Evolutionary conservation across 352 stramenopile genomes (phyloP).

Genomic region (Phytophthora crassamura): DNA sequence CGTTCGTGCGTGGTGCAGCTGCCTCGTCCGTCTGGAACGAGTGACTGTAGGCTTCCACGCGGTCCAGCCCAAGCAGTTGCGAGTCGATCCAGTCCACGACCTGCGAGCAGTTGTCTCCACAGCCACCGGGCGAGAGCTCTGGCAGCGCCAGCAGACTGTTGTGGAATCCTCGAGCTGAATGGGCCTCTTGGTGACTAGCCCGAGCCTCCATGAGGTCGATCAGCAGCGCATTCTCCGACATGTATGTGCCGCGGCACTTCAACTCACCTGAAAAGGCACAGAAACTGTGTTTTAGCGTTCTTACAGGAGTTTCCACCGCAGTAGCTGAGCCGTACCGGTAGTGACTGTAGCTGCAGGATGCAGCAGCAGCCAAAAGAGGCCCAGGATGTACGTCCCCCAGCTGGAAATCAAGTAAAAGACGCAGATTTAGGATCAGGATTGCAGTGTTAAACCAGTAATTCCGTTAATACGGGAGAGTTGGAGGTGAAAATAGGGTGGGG

Average conservation of each 20-base stretch:
- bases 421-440: background rate
- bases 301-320: background rate
- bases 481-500: background rate
- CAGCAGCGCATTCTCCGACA: constrained; percentile 90
- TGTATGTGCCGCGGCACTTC: constrained; percentile 88
- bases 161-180: constrained; percentile 42
- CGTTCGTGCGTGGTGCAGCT: constrained; percentile 51
- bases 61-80: constrained; percentile 56
- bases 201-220: constrained; percentile 74
- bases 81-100: constrained; percentile 70
- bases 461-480: background rate
- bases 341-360: constrained; percentile 82
- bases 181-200: constrained; percentile 46
- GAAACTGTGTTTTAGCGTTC: background rate
- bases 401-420: constrained; percentile 31
- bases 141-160: constrained; percentile 45
- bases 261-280: constrained; percentile 50
- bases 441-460: background rate
- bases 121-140: constrained; percentile 41
- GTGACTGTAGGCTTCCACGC: constrained; percentile 69
- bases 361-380: constrained; percentile 78
- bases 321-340: constrained; percentile 44
- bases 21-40: constrained; percentile 37
- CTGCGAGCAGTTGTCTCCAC: constrained; percentile 49
- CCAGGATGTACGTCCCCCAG: constrained; percentile 73